phyloP scores from a whole-genome alignment of 805 yeast species.

The Pichia deserticola region DNA sequence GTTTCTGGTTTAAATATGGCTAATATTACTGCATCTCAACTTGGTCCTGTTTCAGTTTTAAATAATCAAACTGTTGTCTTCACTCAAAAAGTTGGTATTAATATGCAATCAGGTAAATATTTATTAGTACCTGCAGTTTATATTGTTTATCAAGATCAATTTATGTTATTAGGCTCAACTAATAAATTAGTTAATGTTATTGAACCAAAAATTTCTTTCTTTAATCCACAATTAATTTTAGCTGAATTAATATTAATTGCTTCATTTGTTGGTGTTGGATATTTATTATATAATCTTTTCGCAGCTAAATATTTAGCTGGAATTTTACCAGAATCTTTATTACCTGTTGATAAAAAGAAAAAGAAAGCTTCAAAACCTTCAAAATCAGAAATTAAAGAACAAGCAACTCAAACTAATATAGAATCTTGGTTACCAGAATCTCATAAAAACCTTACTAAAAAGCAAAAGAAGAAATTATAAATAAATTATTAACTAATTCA shows the following conservation, averaged over 20 bases:
- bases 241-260: slow-evolving; percentile 48
- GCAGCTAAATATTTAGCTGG: slow-evolving; percentile 43
- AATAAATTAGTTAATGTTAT: slow-evolving; percentile 49
- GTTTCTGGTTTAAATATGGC: slow-evolving; percentile 42
- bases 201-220: slow-evolving; percentile 61
- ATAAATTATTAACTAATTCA: too few species aligned
- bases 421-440: slow-evolving; percentile 54
- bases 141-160: slow-evolving; percentile 40
- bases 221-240: slow-evolving; percentile 65
- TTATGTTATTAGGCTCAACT: slow-evolving; percentile 49
- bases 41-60: slow-evolving; percentile 52
- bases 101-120: slow-evolving; percentile 50
- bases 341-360: slow-evolving; percentile 21
- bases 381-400: background rate
- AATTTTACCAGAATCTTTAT: slow-evolving; percentile 24
- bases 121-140: slow-evolving; percentile 53
- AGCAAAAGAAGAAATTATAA: slow-evolving; percentile 22
- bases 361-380: slow-evolving; percentile 15
- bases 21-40: slow-evolving; percentile 56
- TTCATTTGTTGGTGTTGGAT: slow-evolving; percentile 43
- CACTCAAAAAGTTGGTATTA: slow-evolving; percentile 53
- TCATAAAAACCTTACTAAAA: slow-evolving; percentile 33
- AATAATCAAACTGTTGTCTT: slow-evolving; percentile 44
- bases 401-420: slow-evolving; percentile 23
- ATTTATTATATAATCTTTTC: slow-evolving; percentile 36